Percentiles rank a stretch among this genome's conserved stretches.
These are phyloP conservation scores for Podospora tetraspora DNA, from an alignment of 495 filamentous ascomycete species.

Conservation along the genomic window DNA sequence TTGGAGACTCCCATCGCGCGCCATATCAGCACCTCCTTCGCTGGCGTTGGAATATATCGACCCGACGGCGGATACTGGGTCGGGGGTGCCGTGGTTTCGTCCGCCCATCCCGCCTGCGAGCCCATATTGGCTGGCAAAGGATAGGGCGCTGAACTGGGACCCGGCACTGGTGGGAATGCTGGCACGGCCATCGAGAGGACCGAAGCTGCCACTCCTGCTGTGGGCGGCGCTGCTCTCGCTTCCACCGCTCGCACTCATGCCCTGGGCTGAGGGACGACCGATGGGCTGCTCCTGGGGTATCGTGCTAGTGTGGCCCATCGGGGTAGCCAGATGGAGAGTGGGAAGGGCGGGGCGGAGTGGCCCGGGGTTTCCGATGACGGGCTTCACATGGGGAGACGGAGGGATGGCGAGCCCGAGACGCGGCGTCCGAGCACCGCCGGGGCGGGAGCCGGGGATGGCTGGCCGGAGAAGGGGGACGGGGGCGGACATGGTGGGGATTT, in stretches of 20 bases:
- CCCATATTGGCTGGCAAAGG: conserved; percentile 66
- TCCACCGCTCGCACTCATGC: conserved; percentile 62
- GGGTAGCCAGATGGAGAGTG: conserved; percentile 73
- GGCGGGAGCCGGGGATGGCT: conserved; percentile 69
- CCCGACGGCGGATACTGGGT: conserved; percentile 82
- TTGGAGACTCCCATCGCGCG: conserved; percentile 65
- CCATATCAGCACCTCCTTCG: conserved; percentile 63
- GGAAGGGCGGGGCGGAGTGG: conserved; percentile 54
- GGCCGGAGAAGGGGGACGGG: conserved; percentile 77
- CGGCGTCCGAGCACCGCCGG: conserved; percentile 57
- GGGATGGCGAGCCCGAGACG: conserved; percentile 85
- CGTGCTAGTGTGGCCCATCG: conserved; percentile 65
- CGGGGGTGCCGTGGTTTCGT: conserved; percentile 59
- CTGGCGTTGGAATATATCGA: conserved; percentile 72
- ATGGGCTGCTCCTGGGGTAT: conserved; percentile 55
- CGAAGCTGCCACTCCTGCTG: conserved; percentile 69
- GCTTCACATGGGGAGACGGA: conserved; percentile 71
- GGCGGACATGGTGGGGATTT: conserved; percentile 65
- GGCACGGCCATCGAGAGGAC: conserved; percentile 63
- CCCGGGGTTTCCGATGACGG: conserved; percentile 45
- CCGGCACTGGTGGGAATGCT: conserved; percentile 78
- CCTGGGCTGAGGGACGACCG: conserved; percentile 39
- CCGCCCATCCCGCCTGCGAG: conserved; percentile 33
- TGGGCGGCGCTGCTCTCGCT: conserved; percentile 62
- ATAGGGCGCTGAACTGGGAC: conserved; percentile 68